Conservation (phyloP, 306 rosid species). For the Phaseolus lunatus region DNA sequence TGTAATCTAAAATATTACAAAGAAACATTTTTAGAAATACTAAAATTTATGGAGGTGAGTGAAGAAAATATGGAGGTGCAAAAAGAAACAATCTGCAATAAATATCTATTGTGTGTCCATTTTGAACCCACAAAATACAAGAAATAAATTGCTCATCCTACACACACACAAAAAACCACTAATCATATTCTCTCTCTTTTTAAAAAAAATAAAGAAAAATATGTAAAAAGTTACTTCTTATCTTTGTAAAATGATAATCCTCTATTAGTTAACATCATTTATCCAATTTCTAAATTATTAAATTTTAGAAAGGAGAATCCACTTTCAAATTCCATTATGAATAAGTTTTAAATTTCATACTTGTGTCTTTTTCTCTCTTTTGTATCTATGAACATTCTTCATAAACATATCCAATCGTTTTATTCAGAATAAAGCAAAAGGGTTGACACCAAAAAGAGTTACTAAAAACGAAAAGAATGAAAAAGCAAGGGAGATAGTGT, state of each 20-base stretch:
- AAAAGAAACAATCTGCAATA: not conserved
- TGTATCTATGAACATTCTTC: conserved; percentile 12
- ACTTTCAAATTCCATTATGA: not conserved
- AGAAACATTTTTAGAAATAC: no score
- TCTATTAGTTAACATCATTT: no score
- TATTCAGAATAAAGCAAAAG: conserved; percentile 30
- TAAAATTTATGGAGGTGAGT: no score
- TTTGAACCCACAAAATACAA: not conserved
- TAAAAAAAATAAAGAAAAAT: no score
- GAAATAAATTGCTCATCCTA: not conserved
- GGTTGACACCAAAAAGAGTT: not conserved
- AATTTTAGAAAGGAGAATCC: not conserved
- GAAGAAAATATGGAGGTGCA: no score
- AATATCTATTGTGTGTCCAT: not conserved
- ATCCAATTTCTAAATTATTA: no score
- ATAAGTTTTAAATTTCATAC: not conserved
- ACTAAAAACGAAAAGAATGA: not conserved
- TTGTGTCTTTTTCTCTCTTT: not conserved
- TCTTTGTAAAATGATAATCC: no score
- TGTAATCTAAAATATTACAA: no score
- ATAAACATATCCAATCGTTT: not conserved
- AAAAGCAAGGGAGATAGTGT: not conserved
- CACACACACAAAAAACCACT: no score
- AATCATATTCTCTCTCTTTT: no score
- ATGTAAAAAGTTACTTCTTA: no score